Evolutionary conservation across 345 rosid species (phyloP), one percentile per base, ranked within the genome.

Genomic region (Brassica incana): DNA sequence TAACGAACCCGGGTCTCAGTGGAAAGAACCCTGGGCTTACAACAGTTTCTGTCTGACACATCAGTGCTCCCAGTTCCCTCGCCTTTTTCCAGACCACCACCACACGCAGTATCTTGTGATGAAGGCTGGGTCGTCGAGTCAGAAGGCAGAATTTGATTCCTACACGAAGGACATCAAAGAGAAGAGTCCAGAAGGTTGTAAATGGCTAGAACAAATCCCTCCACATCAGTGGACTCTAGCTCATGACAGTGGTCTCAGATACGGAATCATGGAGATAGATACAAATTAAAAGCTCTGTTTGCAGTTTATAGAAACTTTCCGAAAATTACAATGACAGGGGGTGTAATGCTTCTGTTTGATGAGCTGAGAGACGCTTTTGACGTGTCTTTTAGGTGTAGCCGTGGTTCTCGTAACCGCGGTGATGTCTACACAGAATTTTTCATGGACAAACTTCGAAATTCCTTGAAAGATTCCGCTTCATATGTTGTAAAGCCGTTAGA

Each of bases 191-290:
- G 70, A 64, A 64, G 77, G 70, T 48, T 43, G 77, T 60, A 64
- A 14, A 14, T 33, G 78, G 65, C 56, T 74, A 12, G 64, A 52
- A 15, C 35, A 64, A 20, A 6, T 20, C 20, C 71, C 15, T 65
- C 71, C 14, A 8, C 14, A 52, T 52, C 11, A 74, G 52, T 74
- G 64, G 71, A 35, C 78, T 50, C 78, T 74, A 2, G 65, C 52
- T 74, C 71, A 74, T 52, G 78, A 74, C 78, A 20, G 2, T 50
- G 78, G 78, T 35, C 36, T 1, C 3, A 74, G 78, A 74, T 74
- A 74, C 0, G 71, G 78, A 23, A 0, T 71, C 8, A 71, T 56
- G 30, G 0, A 52, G 18, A 52, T 52, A 52, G 7, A n/a, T 15
- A 52, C 7, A 52, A 23, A 23, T 23, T 23, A 23, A 5, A 52